These are phyloP conservation scores for Phlebiopsis flavidoalba DNA, from an alignment of 768 basidiomycete genomes.

Conservation along the genomic window DNA sequence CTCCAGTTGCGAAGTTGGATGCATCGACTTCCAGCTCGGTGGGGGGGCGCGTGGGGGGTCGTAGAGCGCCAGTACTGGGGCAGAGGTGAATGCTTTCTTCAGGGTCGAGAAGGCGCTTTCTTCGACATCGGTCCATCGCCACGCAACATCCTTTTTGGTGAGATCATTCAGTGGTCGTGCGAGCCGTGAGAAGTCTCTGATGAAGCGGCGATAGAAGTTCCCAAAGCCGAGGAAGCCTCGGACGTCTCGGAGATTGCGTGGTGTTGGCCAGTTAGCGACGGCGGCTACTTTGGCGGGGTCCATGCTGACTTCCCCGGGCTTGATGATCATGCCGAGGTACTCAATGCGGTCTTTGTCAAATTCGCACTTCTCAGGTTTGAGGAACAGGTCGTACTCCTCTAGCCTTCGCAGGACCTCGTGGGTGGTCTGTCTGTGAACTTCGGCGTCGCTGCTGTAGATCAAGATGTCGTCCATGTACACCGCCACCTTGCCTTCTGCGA, in stretches of 20 bases:
- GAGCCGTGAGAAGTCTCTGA: conserved; percentile 24
- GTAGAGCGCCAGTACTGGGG: neutral
- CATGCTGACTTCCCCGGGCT: conserved; percentile 21
- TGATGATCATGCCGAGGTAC: no score
- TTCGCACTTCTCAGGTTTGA: conserved; percentile 34
- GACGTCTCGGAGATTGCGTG: conserved; percentile 10
- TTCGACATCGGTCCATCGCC: neutral
- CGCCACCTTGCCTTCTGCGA: conserved; percentile 33
- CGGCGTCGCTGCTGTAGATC: conserved; percentile 14
- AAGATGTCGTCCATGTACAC: conserved; percentile 43
- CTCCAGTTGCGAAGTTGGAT: neutral
- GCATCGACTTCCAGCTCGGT: neutral
- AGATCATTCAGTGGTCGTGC: conserved; percentile 17
- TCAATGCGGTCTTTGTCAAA: conserved; percentile 23
- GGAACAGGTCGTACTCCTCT: conserved; percentile 27
- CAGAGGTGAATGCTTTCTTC: neutral
- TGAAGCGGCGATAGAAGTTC: conserved; percentile 29
- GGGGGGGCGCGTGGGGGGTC: neutral
- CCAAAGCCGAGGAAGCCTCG: conserved; percentile 24
- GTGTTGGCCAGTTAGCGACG: conserved; percentile 27
- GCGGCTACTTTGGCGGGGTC: conserved; percentile 28
- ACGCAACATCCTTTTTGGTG: conserved; percentile 7
- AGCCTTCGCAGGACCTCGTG: conserved; percentile 24
- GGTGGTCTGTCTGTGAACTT: conserved; percentile 16
- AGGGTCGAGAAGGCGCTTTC: neutral